phyloP scores from a whole-genome alignment of 345 rosid genomes.

The Salix suchowensis region DNA sequence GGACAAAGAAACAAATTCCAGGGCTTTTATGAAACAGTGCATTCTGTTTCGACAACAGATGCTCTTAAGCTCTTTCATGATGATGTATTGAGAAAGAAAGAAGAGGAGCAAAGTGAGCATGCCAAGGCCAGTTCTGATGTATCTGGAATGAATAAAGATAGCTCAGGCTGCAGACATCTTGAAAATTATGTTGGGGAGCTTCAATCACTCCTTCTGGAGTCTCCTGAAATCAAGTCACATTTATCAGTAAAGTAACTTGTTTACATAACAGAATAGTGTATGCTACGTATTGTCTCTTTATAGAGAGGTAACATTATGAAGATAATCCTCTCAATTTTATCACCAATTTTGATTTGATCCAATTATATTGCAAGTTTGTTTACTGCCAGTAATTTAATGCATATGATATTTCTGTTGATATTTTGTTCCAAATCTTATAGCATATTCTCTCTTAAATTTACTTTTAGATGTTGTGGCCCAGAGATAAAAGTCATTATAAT shows the following conservation, averaged over 20 bases:
- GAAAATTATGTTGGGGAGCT: conserved; percentile 43
- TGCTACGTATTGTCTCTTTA: not conserved
- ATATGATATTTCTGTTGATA: not conserved
- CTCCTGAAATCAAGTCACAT: conserved; percentile 40
- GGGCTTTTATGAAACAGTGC: conserved; percentile 40
- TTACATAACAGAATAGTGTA: not conserved
- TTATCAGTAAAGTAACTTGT: conserved; percentile 10
- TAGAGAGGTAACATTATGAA: not conserved
- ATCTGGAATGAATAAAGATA: conserved; percentile 18
- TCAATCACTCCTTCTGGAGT: conserved; percentile 44
- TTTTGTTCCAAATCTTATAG: not conserved
- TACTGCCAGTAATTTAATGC: not conserved
- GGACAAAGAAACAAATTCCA: conserved; percentile 40
- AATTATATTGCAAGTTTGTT: not conserved
- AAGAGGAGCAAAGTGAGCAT: conserved; percentile 21
- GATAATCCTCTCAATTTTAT: not conserved
- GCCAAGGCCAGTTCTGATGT: conserved; percentile 13
- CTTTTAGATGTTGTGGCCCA: not conserved
- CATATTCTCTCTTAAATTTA: not conserved
- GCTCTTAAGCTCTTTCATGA: conserved; percentile 49
- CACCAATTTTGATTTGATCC: not conserved
- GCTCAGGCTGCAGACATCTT: conserved; percentile 22
- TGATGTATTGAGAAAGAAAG: conserved; percentile 30
- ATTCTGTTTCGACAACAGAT: conserved; percentile 43
- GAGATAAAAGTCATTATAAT: not conserved